Conservation (phyloP, 164 flowering plant genomes). For the Santalum album region DNA sequence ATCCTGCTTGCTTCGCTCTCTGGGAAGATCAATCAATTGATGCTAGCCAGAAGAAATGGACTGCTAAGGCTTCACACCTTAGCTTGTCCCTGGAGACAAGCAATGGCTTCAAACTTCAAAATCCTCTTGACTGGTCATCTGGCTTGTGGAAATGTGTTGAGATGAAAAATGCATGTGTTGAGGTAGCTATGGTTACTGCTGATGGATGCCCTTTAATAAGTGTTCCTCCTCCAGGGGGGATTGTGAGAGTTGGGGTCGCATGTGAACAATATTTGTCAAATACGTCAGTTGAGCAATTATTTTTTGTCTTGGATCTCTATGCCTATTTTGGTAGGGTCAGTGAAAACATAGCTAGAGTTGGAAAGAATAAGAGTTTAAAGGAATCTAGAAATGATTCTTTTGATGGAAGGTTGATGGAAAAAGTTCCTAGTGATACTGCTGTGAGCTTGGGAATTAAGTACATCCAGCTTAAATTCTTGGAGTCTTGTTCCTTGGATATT, state of each 20-base stretch:
- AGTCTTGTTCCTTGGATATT: slow-evolving; percentile 36
- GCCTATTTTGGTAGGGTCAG: slow-evolving; percentile 67
- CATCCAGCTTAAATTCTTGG: slow-evolving; percentile 74
- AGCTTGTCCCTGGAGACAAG: slow-evolving; percentile 67
- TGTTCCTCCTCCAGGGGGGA: slow-evolving; percentile 92
- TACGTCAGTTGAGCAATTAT: slow-evolving; percentile 87
- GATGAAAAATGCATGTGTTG: slow-evolving; percentile 57
- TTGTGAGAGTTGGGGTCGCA: slow-evolving; percentile 76
- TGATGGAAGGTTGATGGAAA: slow-evolving; percentile 50
- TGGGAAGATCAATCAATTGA: slow-evolving; percentile 94
- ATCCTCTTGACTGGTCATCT: slow-evolving; percentile 20
- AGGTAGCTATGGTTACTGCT: slow-evolving; percentile 88
- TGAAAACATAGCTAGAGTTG: slow-evolving; percentile 57
- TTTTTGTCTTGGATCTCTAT: slow-evolving; percentile 80
- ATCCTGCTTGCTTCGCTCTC: slow-evolving; percentile 91
- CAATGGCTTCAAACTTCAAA: slow-evolving; percentile 13
- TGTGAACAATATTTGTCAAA: slow-evolving; percentile 69
- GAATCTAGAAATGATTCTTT: slow-evolving; percentile 16
- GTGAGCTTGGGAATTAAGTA: slow-evolving; percentile 54
- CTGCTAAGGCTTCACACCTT: slow-evolving; percentile 50
- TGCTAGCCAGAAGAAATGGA: slow-evolving; percentile 82
- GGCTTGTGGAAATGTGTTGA: slow-evolving; percentile 85
- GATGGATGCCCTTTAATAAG: slow-evolving; percentile 72
- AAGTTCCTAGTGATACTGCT: slow-evolving; percentile 90
- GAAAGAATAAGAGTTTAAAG: slow-evolving; percentile 34